These are phyloP conservation scores for Rhododendron mucronatum DNA, from an alignment of 148 eudicot species.

Conservation along the genomic window DNA sequence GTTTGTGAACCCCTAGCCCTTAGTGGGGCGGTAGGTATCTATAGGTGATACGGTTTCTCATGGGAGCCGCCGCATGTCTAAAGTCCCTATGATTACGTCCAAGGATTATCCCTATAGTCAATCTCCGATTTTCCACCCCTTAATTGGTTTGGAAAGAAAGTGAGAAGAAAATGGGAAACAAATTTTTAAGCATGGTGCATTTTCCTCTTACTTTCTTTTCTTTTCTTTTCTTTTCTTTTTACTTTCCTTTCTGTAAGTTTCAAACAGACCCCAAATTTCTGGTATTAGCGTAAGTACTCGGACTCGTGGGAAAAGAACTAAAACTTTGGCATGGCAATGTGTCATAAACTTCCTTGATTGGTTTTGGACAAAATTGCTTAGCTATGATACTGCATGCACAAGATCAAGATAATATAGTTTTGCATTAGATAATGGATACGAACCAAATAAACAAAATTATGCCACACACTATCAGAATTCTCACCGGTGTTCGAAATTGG, in stretches of 20 bases:
- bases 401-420: neutral
- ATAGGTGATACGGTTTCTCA: neutral
- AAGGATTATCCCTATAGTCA: neutral
- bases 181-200: neutral
- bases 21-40: neutral
- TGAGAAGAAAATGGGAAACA: no score
- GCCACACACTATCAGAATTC: neutral
- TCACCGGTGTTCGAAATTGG: neutral
- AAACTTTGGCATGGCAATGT: neutral
- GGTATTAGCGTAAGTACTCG: neutral
- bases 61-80: neutral
- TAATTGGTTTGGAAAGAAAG: neutral
- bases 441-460: neutral
- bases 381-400: neutral
- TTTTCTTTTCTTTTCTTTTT: no score
- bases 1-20: neutral
- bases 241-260: neutral
- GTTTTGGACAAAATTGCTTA: neutral
- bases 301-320: neutral
- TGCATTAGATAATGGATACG: neutral
- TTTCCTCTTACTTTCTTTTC: neutral
- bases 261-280: neutral
- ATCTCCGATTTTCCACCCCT: neutral
- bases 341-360: neutral
- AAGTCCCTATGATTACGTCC: neutral